Base-by-base conservation (phyloP, 1,284 basidiomycete species). In the Microbotryum violaceum region DNA sequence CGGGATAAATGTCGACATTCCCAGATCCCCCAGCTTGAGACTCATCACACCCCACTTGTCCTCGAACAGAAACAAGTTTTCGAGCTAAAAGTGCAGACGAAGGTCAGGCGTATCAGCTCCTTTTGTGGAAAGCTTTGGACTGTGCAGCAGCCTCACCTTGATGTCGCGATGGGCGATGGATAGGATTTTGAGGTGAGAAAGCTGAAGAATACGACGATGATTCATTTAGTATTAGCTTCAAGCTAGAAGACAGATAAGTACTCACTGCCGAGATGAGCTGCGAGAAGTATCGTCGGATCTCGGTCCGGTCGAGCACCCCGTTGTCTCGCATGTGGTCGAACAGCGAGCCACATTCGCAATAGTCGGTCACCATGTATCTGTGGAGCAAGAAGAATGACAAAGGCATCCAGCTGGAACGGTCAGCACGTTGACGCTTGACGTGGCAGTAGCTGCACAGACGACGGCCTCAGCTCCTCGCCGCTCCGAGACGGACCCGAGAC, bases 21-120 rank as follows among this genome's bases (percentile, higher is more conserved):
- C 75, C 61, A 76, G 73, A 66, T 76, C 75, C 54, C 71, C 74
- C 23, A 77, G 61, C 66, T 76, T 76, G 69, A 76, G 68, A 14
- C 20, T 27, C 2, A 58, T 27, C 1, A 47, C 21, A 14, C 55
- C 57, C 47, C 70, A 68, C 23, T 62, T 65, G 56, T 70, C 73
- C 23, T 72, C 70, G 53, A 23, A 47, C 14, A 76, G 71, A 20
- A 76, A 63, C 46, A 76, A 57, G 60, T 76, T 76, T 50, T 76
- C 75, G 7, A 74, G 73, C 60, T 53, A 23, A 33, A 10, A 12
- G n/a, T 6, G n/a, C 23, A n/a, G 48, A 14, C 6, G 56, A 73
- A 72, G 64, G 29, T 1, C 48, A 1, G 48, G 23, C 4, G 21
- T 14, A 1, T 23, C 21, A 23, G 27, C 21, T 49, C 48, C 21